Conservation (phyloP, 768 basidiomycete genomes). For the Suillus weaverae region DNA sequence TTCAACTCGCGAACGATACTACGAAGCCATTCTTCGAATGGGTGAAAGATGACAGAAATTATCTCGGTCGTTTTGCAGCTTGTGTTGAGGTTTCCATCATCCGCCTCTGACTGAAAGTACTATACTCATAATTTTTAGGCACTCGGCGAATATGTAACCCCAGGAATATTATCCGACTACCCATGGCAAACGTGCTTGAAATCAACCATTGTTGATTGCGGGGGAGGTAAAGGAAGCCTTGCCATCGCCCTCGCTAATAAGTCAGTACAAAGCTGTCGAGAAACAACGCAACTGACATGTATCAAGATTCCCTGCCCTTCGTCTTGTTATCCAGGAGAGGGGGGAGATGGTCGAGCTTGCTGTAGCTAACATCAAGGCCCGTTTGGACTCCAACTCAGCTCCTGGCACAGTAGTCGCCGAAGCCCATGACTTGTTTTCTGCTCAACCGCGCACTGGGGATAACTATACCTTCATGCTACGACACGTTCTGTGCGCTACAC, state of each 20-base stretch:
- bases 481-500: conserved; percentile 4
- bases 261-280: conserved; percentile 16
- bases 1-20: conserved; percentile 39
- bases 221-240: conserved; percentile 42
- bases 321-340: conserved; percentile 40
- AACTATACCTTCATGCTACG: conserved; percentile 1
- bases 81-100: not conserved
- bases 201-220: conserved; percentile 42
- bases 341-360: conserved; percentile 21
- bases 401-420: conserved; percentile 36
- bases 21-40: conserved; percentile 36
- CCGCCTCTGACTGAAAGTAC: not conserved
- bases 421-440: conserved; percentile 40
- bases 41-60: not conserved
- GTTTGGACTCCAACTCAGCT: conserved; percentile 35
- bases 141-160: conserved; percentile 21
- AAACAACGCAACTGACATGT: conserved; percentile 1
- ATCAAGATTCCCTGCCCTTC: conserved; percentile 1
- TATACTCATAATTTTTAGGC: not conserved
- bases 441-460: conserved; percentile 25
- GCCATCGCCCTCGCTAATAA: conserved; percentile 40
- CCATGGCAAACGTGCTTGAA: conserved; percentile 35
- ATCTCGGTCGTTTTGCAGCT: not conserved
- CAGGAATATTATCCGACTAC: conserved; percentile 41
- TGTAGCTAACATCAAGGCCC: conserved; percentile 19